These are phyloP conservation scores for Oidiodendron maius DNA, from an alignment of 495 filamentous ascomycete genomes.

Conservation along the genomic window DNA sequence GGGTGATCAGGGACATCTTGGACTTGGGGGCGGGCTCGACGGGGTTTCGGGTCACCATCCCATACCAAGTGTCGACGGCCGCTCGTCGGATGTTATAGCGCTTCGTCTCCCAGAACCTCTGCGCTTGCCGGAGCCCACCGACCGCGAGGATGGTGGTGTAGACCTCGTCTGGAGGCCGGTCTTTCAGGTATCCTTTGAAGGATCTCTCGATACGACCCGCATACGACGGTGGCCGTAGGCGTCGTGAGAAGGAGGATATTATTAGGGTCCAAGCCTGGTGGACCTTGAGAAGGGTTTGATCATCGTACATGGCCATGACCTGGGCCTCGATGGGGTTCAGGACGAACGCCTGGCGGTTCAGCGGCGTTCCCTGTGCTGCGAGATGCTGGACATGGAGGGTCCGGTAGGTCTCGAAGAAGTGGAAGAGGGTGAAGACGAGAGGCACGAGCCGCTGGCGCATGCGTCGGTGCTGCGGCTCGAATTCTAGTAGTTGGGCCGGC, in stretches of 20 bases:
- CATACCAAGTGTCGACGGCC: constrained; percentile 49
- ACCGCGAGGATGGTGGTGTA: constrained; percentile 48
- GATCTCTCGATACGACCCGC: constrained; percentile 49
- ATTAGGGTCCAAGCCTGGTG: constrained; percentile 51
- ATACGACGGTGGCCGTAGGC: constrained; percentile 50
- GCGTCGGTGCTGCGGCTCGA: constrained; percentile 45
- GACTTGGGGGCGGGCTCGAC: constrained; percentile 34
- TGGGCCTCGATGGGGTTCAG: constrained; percentile 46
- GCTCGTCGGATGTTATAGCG: constrained; percentile 48
- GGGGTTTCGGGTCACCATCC: constrained; percentile 34
- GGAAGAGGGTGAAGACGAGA: constrained; percentile 48
- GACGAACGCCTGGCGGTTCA: constrained; percentile 16
- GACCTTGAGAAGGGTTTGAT: constrained; percentile 45
- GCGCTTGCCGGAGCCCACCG: constrained; percentile 48
- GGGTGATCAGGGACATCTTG: constrained; percentile 38
- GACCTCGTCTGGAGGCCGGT: constrained; percentile 48
- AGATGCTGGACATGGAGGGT: constrained; percentile 47
- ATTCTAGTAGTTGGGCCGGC: constrained; percentile 39
- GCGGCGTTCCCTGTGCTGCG: constrained; percentile 13
- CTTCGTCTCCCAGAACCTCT: constrained; percentile 52
- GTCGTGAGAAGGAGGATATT: constrained; percentile 48
- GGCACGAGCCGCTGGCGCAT: constrained; percentile 52
- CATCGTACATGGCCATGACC: constrained; percentile 52
- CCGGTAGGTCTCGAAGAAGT: constrained; percentile 54
- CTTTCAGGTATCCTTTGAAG: constrained; percentile 49